These are phyloP conservation scores for Nidularia pulvinata DNA, from an alignment of 768 basidiomycete species.

Conservation along the genomic window DNA sequence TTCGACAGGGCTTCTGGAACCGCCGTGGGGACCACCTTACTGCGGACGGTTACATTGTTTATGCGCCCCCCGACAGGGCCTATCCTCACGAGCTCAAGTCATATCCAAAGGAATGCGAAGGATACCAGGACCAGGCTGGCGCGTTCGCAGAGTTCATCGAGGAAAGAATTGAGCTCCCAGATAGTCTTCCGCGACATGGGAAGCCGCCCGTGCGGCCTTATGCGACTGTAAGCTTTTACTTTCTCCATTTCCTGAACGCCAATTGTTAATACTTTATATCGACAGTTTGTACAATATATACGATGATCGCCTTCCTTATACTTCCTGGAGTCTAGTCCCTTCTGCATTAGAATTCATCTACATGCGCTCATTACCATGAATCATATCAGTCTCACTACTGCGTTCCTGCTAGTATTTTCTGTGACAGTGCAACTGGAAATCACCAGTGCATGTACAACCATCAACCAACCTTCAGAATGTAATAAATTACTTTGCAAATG, in stretches of 20 bases:
- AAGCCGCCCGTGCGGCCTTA: constrained; percentile 56
- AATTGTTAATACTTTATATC: background rate
- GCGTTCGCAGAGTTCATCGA: constrained; percentile 33
- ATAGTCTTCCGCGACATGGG: constrained; percentile 61
- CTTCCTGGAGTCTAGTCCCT: no score
- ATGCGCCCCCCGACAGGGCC: constrained; percentile 53
- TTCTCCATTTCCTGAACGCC: background rate
- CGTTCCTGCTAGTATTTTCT: no score
- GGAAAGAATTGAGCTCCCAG: constrained; percentile 52
- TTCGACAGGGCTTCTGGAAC: constrained; percentile 72
- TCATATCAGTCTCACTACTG: no score
- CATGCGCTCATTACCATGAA: no score
- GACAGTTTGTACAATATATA: background rate
- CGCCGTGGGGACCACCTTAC: constrained; percentile 74
- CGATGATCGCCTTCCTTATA: no score
- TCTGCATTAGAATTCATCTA: no score
- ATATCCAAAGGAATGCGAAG: constrained; percentile 56
- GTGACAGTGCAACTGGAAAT: no score
- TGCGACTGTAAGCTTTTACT: constrained; percentile 35
- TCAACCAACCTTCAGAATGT: no score
- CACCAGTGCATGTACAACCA: no score
- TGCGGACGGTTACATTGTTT: constrained; percentile 54
- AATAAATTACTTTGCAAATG: no score
- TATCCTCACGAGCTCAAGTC: constrained; percentile 60
- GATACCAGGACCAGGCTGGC: constrained; percentile 57